A percentile compares a stretch with the other conserved stretches of the same genome.
Conservation (phyloP, 805 yeast species). For the Metschnikowia peoriensis region DNA sequence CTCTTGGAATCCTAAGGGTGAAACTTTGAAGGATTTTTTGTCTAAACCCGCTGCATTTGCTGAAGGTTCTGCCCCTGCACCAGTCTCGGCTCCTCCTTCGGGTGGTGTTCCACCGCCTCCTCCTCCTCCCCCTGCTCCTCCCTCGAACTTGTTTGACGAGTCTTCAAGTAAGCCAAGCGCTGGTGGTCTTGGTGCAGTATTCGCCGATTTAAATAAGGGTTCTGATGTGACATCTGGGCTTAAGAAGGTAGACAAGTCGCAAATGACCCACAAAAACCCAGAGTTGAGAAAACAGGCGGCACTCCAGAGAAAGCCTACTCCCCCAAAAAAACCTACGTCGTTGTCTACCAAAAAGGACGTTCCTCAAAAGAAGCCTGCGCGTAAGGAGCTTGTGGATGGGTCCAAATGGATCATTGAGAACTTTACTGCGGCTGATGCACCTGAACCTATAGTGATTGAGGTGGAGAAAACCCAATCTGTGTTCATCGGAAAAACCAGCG, state of each 20-base stretch:
- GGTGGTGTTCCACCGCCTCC: constrained; percentile 53
- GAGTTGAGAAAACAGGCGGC: constrained; percentile 60
- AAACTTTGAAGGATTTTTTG: constrained; percentile 52
- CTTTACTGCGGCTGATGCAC: constrained; percentile 49
- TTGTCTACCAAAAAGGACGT: constrained; percentile 47
- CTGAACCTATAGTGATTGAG: constrained; percentile 63
- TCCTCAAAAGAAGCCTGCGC: constrained; percentile 35
- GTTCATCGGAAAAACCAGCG: constrained; percentile 78
- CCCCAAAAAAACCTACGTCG: constrained; percentile 79
- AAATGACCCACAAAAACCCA: constrained; percentile 93
- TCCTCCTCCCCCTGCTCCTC: constrained; percentile 89
- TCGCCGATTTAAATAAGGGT: constrained; percentile 87
- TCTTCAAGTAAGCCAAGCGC: constrained; percentile 4
- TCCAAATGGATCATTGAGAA: constrained; percentile 85
- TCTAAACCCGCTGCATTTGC: constrained; percentile 21
- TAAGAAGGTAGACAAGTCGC: constrained; percentile 88
- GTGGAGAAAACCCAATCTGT: constrained; percentile 86
- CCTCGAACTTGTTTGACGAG: constrained; percentile 63
- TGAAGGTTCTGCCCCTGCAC: constrained; percentile 30
- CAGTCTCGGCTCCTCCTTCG: constrained; percentile 31
- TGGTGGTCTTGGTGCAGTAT: constrained; percentile 81
- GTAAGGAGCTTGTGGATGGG: constrained; percentile 75
- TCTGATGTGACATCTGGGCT: constrained; percentile 78
- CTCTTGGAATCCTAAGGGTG: constrained; percentile 65
- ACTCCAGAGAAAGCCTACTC: constrained; percentile 57